Base-by-base conservation (phyloP, 257 asterid genomes). In the Plantago ovata region DNA sequence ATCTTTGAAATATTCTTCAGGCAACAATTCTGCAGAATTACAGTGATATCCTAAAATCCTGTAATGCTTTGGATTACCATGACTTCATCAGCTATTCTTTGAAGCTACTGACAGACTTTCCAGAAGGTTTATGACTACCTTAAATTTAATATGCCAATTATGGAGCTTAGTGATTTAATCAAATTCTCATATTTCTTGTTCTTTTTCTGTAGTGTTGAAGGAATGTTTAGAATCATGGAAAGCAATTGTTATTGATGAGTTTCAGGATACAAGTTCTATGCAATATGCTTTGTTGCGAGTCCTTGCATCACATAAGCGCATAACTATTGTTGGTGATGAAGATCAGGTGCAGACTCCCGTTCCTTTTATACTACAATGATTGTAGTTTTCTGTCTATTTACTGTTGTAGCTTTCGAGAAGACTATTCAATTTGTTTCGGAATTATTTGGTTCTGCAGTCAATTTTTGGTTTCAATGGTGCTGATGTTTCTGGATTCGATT, bases 391-490 rank as follows among this genome's bases (percentile, higher is more conserved):
- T 55, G 38, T 39, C 56, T 47, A 57, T 66, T 13, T 64, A 22
- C 28, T 44, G 12, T 43, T 69, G 60, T 64, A 24, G 24, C 22
- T 53, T 61, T 58, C 23, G 18, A 62, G 3, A 15, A 49, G 23
- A 38, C 24, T n/a, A 21, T 9, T 38, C 13, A 28, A 21, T 32
- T 40, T 33, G 44, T 14, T 55, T 38, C 1, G 15, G 10, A 16
- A 53, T 24, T 36, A 40, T 49, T 56, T 58, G 50, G 22, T 64
- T 53, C 44, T 70, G 72, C 92, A 88, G 98, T 88, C 95, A 47
- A 92, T 88, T 72, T 92, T 92, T 76, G 83, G 98, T 72, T 92
- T 92, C 65, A 92, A 89, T 59, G 98, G 95, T 40, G 98, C 98
- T 68, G 95, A 85, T 75, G 76, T 62, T 67, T 84, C 87, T 66